Evolutionary conservation across 805 yeast species (phyloP).

Genomic region (Barnettozyma siamensis): DNA sequence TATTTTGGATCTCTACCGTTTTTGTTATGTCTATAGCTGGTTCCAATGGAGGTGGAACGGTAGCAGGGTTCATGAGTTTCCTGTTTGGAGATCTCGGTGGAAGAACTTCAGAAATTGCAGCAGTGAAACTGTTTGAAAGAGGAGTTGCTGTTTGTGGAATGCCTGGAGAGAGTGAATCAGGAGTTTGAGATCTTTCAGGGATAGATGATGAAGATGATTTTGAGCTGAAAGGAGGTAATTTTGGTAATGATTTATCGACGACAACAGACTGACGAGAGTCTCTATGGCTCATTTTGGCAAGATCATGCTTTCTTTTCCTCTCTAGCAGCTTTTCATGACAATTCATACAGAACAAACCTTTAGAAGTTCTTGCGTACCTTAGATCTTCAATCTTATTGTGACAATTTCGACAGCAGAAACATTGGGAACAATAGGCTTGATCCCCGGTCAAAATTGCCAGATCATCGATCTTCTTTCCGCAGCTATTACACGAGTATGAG

Average conservation of each 20-base stretch:
- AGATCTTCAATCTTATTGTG: conserved; percentile 80
- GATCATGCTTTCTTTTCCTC: conserved; percentile 59
- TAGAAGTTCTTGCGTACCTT: conserved; percentile 87
- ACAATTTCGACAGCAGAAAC: conserved; percentile 89
- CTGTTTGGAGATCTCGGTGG: conserved; percentile 24
- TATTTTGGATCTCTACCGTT: conserved; percentile 5
- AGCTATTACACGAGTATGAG: conserved; percentile 83
- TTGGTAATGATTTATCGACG: conserved; percentile 20
- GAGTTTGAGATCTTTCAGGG: conserved; percentile 15
- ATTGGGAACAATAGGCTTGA: conserved; percentile 86
- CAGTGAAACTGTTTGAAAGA: too few relatives aligned
- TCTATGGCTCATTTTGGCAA: background rate
- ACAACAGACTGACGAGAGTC: background rate
- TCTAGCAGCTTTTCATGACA: conserved; percentile 84
- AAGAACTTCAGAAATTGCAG: background rate
- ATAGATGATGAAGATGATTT: background rate
- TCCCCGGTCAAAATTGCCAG: conserved; percentile 93
- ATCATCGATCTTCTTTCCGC: conserved; percentile 84
- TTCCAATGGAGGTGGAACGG: conserved; percentile 7
- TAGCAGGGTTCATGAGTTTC: conserved; percentile 1
- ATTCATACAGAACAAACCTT: conserved; percentile 87
- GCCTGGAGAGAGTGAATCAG: conserved; percentile 18
- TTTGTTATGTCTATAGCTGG: conserved; percentile 18
- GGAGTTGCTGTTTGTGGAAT: conserved; percentile 1
- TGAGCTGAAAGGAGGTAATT: conserved; percentile 13